Evolutionary conservation across 2,329 filamentous ascomycete genomes (phyloP).

Genomic region (Xenosphaeropsis pyriputrescens): DNA sequence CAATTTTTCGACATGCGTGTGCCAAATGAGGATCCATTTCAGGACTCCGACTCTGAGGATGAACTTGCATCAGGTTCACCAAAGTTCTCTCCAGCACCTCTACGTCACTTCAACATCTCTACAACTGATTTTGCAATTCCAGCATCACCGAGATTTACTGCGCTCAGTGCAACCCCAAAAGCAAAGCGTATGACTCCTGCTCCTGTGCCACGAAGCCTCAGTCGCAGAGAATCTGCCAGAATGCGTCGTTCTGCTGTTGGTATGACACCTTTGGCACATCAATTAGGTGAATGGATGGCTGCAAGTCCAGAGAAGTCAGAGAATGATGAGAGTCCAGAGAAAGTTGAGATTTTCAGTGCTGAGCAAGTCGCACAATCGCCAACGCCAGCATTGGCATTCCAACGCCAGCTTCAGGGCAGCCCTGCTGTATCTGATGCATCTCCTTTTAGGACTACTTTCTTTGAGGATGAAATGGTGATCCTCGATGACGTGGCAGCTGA

Average conservation of each 20-base stretch:
- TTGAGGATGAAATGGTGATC: slow-evolving; percentile 45
- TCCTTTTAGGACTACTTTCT: slow-evolving; percentile 33
- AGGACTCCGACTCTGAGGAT: slow-evolving; percentile 40
- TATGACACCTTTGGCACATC: slow-evolving; percentile 48
- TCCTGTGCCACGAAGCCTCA: too few relatives aligned
- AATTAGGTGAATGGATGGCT: slow-evolving; percentile 48
- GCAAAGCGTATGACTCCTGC: slow-evolving; percentile 1
- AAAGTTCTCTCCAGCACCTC: slow-evolving; percentile 12
- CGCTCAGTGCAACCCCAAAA: slow-evolving; percentile 9
- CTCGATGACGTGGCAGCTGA: slow-evolving; percentile 22
- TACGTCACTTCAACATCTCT: slow-evolving; percentile 13
- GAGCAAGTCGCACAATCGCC: neutral
- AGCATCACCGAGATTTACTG: slow-evolving; percentile 23
- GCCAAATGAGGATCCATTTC: slow-evolving; percentile 29
- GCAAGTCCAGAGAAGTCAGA: slow-evolving; percentile 35
- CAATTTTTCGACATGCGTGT: slow-evolving; percentile 26
- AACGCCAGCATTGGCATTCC: neutral
- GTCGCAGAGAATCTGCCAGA: too few relatives aligned
- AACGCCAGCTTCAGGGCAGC: neutral
- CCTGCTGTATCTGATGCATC: slow-evolving; percentile 6
- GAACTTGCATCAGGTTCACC: slow-evolving; percentile 24
- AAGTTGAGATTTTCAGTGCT: slow-evolving; percentile 6
- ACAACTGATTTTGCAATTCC: slow-evolving; percentile 18
- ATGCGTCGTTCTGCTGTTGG: slow-evolving; percentile 23
- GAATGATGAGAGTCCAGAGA: slow-evolving; percentile 1